A percentile compares a stretch with the other conserved stretches of the same genome.
phyloP scores from a whole-genome alignment of 1,284 basidiomycete genomes.

The Ustilago xerochloae region DNA sequence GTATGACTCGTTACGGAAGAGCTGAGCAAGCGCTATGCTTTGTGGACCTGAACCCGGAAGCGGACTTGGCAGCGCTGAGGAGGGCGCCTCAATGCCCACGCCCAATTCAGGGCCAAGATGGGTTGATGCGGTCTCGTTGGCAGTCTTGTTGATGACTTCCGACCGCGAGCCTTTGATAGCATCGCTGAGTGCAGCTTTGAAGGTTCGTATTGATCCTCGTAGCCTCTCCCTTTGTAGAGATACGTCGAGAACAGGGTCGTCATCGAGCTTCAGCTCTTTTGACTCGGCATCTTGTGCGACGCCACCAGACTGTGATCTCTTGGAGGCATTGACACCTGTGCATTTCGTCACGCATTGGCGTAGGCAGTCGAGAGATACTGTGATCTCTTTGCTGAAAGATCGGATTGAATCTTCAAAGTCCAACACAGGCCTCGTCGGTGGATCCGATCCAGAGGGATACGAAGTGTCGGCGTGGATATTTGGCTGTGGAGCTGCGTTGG shows the following conservation, averaged over 20 bases:
- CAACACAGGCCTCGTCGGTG: constrained; percentile 1
- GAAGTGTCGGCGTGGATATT: background rate
- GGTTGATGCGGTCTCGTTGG: background rate
- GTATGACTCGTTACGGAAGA: constrained; percentile 54
- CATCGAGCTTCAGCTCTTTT: background rate
- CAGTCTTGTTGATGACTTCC: constrained; percentile 3
- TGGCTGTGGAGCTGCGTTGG: no score
- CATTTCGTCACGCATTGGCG: constrained; percentile 16
- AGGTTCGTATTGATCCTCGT: constrained; percentile 22
- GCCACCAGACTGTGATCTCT: background rate
- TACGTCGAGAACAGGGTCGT: constrained; percentile 17
- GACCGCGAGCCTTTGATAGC: constrained; percentile 19
- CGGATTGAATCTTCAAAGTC: constrained; percentile 20
- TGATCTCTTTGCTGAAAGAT: constrained; percentile 23
- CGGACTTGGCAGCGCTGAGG: background rate
- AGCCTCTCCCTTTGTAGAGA: constrained; percentile 13
- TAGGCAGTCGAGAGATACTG: constrained; percentile 24
- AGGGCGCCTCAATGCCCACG: background rate
- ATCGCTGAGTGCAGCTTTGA: constrained; percentile 29
- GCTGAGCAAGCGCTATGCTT: constrained; percentile 1
- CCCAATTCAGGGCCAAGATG: background rate
- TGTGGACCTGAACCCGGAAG: background rate
- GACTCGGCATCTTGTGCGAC: background rate
- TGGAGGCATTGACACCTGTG: background rate
- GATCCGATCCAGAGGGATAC: background rate